Conservation (phyloP, 257 asterid genomes). For the Galeopsis tetrahit region DNA sequence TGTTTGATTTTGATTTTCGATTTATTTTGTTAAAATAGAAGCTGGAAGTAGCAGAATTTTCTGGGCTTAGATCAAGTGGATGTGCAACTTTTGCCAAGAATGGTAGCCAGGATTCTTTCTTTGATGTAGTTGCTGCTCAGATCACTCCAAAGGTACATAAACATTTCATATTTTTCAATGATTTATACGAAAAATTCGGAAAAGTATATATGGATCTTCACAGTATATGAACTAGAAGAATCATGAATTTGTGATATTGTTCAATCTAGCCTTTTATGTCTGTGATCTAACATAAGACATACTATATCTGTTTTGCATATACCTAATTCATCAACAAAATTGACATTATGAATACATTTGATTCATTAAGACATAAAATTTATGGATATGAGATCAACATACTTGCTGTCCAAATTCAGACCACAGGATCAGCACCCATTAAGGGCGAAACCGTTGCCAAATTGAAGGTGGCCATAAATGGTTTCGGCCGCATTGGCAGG, state of each 20-base stretch:
- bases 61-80: slow-evolving; percentile 70
- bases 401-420: slow-evolving; percentile 41
- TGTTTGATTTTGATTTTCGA: slow-evolving; percentile 20
- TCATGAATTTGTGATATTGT: background rate
- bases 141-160: slow-evolving; percentile 62
- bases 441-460: slow-evolving; percentile 85
- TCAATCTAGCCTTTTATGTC: background rate
- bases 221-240: background rate
- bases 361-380: too few species aligned
- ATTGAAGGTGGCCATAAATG: slow-evolving; percentile 88
- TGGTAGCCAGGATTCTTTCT: slow-evolving; percentile 62
- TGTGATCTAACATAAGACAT: background rate
- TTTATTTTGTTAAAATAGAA: slow-evolving; percentile 40
- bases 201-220: background rate
- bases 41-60: slow-evolving; percentile 67
- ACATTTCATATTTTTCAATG: background rate
- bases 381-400: background rate
- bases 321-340: background rate
- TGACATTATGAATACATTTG: background rate
- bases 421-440: slow-evolving; percentile 58
- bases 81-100: slow-evolving; percentile 58
- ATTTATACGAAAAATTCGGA: background rate
- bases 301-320: background rate
- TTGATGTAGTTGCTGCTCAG: slow-evolving; percentile 69
- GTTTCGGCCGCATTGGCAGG: slow-evolving; percentile 92